Conservation (phyloP, 1,139 yeast genomes). For the Saccharomyces pastorianus region DNA sequence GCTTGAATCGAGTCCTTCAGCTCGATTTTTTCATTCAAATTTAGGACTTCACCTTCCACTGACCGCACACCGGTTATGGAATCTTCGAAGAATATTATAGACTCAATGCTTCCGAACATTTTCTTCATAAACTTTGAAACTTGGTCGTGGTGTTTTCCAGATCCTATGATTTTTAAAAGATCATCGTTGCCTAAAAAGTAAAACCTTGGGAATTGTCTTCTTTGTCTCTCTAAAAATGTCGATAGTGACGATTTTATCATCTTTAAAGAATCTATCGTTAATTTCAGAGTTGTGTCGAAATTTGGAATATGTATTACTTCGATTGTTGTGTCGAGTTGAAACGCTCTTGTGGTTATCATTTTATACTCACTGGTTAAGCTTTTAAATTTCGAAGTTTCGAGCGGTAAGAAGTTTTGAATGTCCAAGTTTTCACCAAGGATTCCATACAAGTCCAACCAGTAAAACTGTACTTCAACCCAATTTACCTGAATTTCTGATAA, state of each 20-base stretch:
- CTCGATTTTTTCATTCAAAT: constrained; percentile 40
- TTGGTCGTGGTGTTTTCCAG: constrained; percentile 41
- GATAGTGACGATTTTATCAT: constrained; percentile 60
- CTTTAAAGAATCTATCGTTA: constrained; percentile 47
- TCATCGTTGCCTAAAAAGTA: constrained; percentile 91
- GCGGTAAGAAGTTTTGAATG: constrained; percentile 54
- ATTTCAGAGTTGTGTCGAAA: constrained; percentile 41
- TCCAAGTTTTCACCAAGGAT: constrained; percentile 57
- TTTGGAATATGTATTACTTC: constrained; percentile 53
- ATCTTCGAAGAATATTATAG: constrained; percentile 37
- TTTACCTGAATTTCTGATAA: constrained; percentile 49
- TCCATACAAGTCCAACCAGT: constrained; percentile 82
- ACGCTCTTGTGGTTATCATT: constrained; percentile 35
- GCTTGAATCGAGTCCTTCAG: constrained; percentile 16
- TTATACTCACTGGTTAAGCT: constrained; percentile 32
- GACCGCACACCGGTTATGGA: constrained; percentile 48
- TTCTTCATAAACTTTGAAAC: constrained; percentile 59
- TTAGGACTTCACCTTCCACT: constrained; percentile 54
- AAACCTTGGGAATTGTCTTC: constrained; percentile 72
- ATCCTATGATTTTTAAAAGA: constrained; percentile 72
- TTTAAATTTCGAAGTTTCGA: constrained; percentile 55
- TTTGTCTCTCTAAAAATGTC: constrained; percentile 73
- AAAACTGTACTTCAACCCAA: constrained; percentile 84
- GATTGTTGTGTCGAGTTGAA: constrained; percentile 45
- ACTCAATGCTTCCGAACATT: constrained; percentile 61